Conservation (phyloP, 108 stramenopile species). For the Craspedostauros australis region DNA sequence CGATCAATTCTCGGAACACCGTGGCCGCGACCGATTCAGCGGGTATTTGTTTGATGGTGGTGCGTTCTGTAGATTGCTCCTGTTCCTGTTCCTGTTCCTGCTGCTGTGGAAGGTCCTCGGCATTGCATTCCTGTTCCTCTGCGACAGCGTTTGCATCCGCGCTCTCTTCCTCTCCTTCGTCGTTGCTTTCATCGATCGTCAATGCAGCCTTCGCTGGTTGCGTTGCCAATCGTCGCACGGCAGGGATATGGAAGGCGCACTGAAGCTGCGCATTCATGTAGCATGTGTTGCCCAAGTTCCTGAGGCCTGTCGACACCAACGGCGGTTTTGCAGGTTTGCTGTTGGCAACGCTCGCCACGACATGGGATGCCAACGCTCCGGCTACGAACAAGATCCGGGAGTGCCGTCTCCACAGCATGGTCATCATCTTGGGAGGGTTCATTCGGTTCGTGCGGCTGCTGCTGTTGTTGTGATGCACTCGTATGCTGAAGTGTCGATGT, state of each 20-base stretch:
- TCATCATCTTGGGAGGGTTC: too few relatives aligned
- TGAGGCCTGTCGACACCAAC: constrained; percentile 49
- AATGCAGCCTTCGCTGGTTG: neutral
- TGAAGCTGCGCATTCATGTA: constrained; percentile 79
- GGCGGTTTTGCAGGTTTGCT: too few relatives aligned
- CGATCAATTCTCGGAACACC: constrained; percentile 34
- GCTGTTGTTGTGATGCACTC: too few relatives aligned
- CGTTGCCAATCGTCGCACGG: constrained; percentile 32
- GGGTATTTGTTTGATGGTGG: too few relatives aligned
- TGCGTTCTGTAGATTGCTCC: too few relatives aligned
- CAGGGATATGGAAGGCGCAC: constrained; percentile 81
- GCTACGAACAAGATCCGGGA: too few relatives aligned
- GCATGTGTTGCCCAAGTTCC: constrained; percentile 79
- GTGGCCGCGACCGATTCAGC: constrained; percentile 12
- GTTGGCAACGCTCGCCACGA: too few relatives aligned
- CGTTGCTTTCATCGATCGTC: neutral
- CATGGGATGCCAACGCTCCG: too few relatives aligned
- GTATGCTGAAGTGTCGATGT: too few relatives aligned
- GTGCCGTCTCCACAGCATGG: too few relatives aligned
- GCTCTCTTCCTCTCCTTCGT: constrained; percentile 3
- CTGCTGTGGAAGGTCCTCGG: neutral
- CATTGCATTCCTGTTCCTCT: neutral
- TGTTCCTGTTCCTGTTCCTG: neutral
- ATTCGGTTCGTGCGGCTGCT: too few relatives aligned
- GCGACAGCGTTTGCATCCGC: neutral